Base-by-base conservation (phyloP, 352 stramenopile species). In the Pythium monospermum region DNA sequence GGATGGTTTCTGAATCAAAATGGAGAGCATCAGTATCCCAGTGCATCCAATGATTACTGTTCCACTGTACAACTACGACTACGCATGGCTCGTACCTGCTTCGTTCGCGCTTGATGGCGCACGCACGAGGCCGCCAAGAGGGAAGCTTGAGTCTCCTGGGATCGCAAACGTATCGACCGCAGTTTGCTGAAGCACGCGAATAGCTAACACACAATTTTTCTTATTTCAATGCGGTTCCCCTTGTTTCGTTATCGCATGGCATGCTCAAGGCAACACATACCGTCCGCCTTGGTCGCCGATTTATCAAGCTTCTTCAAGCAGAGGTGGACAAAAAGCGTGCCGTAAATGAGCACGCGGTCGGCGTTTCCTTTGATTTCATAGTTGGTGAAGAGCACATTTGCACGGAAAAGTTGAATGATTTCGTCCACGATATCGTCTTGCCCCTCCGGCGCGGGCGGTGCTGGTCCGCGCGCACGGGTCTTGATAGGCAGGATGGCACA, bases 361-460 rank as follows among this genome's bases (percentile, higher is more conserved):
- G 87, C 84, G 47, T 73, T 75, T 36, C 88, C 88, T 51, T 97
- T 89, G 59, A 98, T 87, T 63, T 95, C 85, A 59, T 93, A 98
- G 70, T 96, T 97, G 32, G 87, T 93, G 63, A 97, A 98, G 21
- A 98, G 67, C 33, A 97, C 85, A 69, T 98, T 98, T 5, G 87
- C 88, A 32, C 92, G 83, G 67, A 96, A 98, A 60, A 94, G 87
- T 61, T 87, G 77, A 52, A 98, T 76, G 33, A 92, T 86, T 70
- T 98, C 92, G 69, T 97, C 91, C 38, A 96, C 83, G 46, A 98
- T 94, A 71, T 98, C 92, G 38, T 95, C 76, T 40, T 91, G 64
- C 22, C 63, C 79, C 45, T 90, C 77, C 11, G 83, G 80, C 10
- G 81, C 77, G 12, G 72, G 74, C 16, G 83, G 85, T n/a, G 91